A percentile compares a stretch with the other conserved stretches of the same genome.
Conservation (phyloP, 768 basidiomycete species). For the Leucosporidium scottii region DNA sequence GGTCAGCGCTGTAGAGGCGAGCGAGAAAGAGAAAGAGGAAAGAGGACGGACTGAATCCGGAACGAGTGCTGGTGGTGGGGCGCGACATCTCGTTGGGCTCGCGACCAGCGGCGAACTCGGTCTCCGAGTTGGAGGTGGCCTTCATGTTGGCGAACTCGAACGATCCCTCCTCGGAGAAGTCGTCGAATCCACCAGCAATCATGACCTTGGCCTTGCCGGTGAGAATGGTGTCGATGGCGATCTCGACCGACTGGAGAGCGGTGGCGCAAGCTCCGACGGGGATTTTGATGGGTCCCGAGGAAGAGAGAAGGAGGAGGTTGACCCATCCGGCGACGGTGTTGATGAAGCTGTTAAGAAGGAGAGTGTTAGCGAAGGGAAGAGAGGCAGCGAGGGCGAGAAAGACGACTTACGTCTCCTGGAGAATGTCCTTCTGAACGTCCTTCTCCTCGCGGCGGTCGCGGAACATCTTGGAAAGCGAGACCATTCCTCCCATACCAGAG, state of each 20-base stretch:
- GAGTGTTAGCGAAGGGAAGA: background rate
- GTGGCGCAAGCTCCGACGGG: conserved; percentile 99
- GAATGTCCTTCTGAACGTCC: conserved; percentile 94
- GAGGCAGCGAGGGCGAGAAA: background rate
- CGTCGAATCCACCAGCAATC: conserved; percentile 98
- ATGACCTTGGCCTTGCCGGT: conserved; percentile 98
- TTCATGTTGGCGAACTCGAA: conserved; percentile 99
- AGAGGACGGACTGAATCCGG: conserved; percentile 58
- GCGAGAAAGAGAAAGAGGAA: background rate
- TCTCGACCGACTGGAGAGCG: conserved; percentile 93
- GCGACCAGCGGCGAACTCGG: conserved; percentile 97
- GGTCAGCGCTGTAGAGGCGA: conserved; percentile 42
- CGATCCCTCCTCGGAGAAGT: conserved; percentile 95
- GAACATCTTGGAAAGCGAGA: conserved; percentile 80
- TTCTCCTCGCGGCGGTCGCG: conserved; percentile 96
- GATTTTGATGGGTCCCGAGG: conserved; percentile 96
- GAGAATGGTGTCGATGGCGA: conserved; percentile 90
- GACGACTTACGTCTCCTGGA: conserved; percentile 87
- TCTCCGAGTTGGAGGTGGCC: conserved; percentile 92
- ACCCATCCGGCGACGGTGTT: conserved; percentile 99
- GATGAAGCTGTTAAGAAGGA: conserved; percentile 64
- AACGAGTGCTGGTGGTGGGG: conserved; percentile 88
- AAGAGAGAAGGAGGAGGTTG: conserved; percentile 87
- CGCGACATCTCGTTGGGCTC: conserved; percentile 99
- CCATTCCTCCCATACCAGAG: conserved; percentile 93